Percentiles rank a stretch among this genome's conserved stretches.
Conservation (phyloP, 2,329 filamentous ascomycete species). For the Mariannaea sp. region DNA sequence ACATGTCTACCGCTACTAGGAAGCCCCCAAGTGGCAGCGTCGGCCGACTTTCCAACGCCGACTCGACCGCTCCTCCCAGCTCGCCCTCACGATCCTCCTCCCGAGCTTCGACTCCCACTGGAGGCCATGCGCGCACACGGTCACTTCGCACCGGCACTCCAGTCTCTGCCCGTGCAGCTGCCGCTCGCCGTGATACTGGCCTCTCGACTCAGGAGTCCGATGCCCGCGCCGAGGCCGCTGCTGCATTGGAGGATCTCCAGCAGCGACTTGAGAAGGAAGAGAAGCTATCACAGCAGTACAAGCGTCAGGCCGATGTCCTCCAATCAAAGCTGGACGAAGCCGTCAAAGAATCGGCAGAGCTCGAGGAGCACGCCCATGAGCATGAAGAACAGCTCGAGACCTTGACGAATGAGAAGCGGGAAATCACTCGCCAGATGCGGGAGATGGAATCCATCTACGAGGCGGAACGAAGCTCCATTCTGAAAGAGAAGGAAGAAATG, state of each 20-base stretch:
- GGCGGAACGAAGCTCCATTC: constrained; percentile 81
- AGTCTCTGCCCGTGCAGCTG: constrained; percentile 74
- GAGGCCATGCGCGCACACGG: constrained; percentile 58
- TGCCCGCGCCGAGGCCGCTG: constrained; percentile 77
- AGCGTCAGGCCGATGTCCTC: constrained; percentile 83
- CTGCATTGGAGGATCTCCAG: constrained; percentile 82
- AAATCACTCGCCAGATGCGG: constrained; percentile 79
- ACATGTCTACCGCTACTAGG: constrained; percentile 60
- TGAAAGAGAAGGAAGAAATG: constrained; percentile 91
- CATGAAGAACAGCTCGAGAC: constrained; percentile 81
- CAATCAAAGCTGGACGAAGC: constrained; percentile 87
- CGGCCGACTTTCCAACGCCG: constrained; percentile 51
- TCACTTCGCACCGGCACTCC: constrained; percentile 69
- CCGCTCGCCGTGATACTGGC: constrained; percentile 60
- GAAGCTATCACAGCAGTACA: constrained; percentile 73
- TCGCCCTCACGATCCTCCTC: constrained; percentile 46
- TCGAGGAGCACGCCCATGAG: constrained; percentile 89
- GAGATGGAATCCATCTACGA: constrained; percentile 95
- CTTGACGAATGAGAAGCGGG: constrained; percentile 83
- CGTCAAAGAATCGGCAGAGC: constrained; percentile 76
- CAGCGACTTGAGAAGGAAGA: constrained; percentile 83
- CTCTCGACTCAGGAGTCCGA: constrained; percentile 67
- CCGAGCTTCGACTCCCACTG: constrained; percentile 52
- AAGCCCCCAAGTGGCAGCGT: constrained; percentile 56
- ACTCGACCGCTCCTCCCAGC: constrained; percentile 41